These are phyloP conservation scores for Citrus sp. DNA, from an alignment of 345 rosid species.

Conservation along the genomic window DNA sequence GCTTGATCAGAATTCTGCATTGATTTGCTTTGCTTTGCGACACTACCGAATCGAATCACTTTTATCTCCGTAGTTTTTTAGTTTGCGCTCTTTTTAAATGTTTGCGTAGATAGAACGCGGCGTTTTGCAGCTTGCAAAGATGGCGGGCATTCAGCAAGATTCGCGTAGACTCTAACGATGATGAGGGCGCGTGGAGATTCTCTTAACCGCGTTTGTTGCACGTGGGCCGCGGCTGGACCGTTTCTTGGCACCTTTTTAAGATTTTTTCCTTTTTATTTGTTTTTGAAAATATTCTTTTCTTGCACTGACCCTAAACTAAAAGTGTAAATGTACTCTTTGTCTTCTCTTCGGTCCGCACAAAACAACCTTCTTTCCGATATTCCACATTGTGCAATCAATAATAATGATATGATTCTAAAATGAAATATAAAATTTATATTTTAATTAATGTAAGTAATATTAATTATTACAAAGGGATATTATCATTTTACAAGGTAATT, in stretches of 20 bases:
- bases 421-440: too few relatives aligned
- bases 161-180: background rate
- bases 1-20: constrained; percentile 36
- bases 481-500: too few relatives aligned
- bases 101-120: constrained; percentile 8
- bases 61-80: background rate
- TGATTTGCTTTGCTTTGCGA: background rate
- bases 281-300: background rate
- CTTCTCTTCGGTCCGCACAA: too few relatives aligned
- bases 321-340: too few relatives aligned
- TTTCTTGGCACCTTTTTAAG: too few relatives aligned
- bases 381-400: too few relatives aligned
- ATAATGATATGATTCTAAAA: too few relatives aligned
- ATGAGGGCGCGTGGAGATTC: background rate
- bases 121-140: background rate
- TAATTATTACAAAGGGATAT: too few relatives aligned
- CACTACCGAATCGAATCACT: background rate
- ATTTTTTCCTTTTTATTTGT: background rate
- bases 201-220: background rate
- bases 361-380: background rate
- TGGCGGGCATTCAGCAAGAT: background rate
- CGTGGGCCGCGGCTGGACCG: background rate
- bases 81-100: background rate
- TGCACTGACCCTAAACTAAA: too few relatives aligned
- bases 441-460: too few relatives aligned